These are phyloP conservation scores for Flaveria sonorensis DNA, from an alignment of 129 eudicot genomes.

Conservation along the genomic window DNA sequence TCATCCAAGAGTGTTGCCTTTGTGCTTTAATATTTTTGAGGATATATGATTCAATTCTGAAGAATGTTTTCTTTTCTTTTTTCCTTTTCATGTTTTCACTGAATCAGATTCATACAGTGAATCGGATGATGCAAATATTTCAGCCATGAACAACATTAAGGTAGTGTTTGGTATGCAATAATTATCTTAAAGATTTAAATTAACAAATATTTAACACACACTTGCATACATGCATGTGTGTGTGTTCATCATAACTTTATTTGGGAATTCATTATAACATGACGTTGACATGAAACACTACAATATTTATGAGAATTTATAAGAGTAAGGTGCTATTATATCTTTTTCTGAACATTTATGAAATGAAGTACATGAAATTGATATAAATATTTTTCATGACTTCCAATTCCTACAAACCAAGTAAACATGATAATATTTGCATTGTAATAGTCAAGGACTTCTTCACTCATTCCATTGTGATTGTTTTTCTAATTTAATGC, in stretches of 20 bases:
- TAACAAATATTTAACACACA: too few relatives aligned
- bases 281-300: not conserved
- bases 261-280: not conserved
- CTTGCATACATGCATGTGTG: not conserved
- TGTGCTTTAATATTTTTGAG: not conserved
- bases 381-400: not conserved
- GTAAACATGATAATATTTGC: not conserved
- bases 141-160: constrained; percentile 38
- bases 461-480: not conserved
- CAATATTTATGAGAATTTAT: not conserved
- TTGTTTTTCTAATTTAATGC: not conserved
- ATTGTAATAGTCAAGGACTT: not conserved
- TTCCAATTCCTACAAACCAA: not conserved
- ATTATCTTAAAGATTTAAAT: not conserved
- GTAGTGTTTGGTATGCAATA: constrained; percentile 33
- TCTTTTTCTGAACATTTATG: not conserved
- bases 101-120: constrained; percentile 70
- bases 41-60: constrained; percentile 4
- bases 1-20: not conserved
- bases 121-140: constrained; percentile 52
- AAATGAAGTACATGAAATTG: not conserved
- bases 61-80: not conserved
- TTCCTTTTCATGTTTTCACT: constrained; percentile 22
- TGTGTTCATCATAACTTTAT: not conserved
- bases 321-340: not conserved